phyloP scores from a whole-genome alignment of 768 basidiomycete genomes.

The Leccinum variicolor region DNA sequence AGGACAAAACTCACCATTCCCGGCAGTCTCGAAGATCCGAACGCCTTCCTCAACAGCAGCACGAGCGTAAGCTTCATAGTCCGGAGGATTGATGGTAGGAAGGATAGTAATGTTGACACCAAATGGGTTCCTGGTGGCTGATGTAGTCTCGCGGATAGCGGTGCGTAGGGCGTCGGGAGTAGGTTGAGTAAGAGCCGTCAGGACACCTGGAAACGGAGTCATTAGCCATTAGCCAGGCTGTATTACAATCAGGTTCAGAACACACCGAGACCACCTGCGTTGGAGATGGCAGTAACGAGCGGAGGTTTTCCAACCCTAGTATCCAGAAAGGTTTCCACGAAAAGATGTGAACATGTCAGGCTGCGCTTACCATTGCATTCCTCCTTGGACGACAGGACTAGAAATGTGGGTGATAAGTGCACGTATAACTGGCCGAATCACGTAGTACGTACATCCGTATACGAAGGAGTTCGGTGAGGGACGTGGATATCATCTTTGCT shows the following conservation, averaged over 20 bases:
- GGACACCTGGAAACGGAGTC: slow-evolving; percentile 47
- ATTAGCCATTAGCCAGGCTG: neutral
- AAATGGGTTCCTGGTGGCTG: slow-evolving; percentile 69
- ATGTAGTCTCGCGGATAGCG: slow-evolving; percentile 76
- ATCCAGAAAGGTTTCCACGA: neutral
- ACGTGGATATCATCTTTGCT: slow-evolving; percentile 42
- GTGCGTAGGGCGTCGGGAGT: slow-evolving; percentile 73
- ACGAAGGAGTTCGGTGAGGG: slow-evolving; percentile 60
- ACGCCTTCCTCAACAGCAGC: slow-evolving; percentile 86
- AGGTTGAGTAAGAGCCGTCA: slow-evolving; percentile 89
- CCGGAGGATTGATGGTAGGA: slow-evolving; percentile 86
- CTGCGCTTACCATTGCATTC: slow-evolving; percentile 76
- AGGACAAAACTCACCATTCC: slow-evolving; percentile 59
- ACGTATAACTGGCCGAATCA: neutral
- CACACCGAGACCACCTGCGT: slow-evolving; percentile 78
- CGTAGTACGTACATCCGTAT: slow-evolving; percentile 60
- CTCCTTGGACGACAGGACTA: slow-evolving; percentile 82
- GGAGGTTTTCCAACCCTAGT: slow-evolving; percentile 74
- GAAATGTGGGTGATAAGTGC: neutral
- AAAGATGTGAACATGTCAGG: neutral
- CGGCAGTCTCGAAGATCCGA: slow-evolving; percentile 90
- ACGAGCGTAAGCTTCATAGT: slow-evolving; percentile 80
- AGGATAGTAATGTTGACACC: slow-evolving; percentile 87
- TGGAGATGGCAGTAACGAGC: slow-evolving; percentile 74
- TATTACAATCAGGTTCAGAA: neutral